A percentile compares a stretch with the other conserved stretches of the same genome.
Conservation (phyloP, 768 basidiomycete genomes). For the Naganishia antarctica region DNA sequence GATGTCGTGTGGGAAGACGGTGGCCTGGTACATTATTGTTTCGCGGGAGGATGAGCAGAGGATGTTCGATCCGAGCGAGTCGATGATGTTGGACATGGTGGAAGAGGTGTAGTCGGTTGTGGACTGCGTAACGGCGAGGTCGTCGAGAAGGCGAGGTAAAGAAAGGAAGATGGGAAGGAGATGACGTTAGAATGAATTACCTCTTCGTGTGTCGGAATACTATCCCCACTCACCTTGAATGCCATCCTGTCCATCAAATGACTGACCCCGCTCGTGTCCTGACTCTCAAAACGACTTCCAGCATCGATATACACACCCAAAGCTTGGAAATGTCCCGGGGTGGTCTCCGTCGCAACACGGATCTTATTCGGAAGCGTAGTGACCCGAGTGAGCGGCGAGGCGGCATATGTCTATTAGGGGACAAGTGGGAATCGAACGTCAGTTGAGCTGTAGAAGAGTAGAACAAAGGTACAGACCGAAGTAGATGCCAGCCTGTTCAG, state of each 20-base stretch:
- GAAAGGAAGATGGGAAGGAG: too few species aligned
- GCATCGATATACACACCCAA: conserved; percentile 91
- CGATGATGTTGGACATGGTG: conserved; percentile 74
- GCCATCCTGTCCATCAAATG: conserved; percentile 94
- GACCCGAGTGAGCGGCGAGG: conserved; percentile 43
- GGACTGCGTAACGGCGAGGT: too few species aligned
- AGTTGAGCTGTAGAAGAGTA: neutral
- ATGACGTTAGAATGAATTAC: too few species aligned
- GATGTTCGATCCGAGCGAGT: conserved; percentile 83
- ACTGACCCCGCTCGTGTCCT: conserved; percentile 68
- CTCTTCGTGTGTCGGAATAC: too few species aligned
- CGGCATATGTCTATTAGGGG: neutral
- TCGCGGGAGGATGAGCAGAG: conserved; percentile 85
- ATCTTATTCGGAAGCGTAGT: conserved; percentile 89
- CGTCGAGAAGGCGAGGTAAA: too few species aligned
- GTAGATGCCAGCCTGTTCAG: conserved; percentile 9
- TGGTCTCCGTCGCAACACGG: conserved; percentile 81
- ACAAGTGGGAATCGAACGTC: neutral
- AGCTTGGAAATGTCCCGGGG: conserved; percentile 89
- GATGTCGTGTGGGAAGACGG: conserved; percentile 78
- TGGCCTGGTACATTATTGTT: conserved; percentile 96
- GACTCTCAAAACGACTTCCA: conserved; percentile 80
- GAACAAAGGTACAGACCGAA: neutral
- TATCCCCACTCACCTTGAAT: conserved; percentile 72
- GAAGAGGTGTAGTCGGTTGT: conserved; percentile 66